A percentile compares a stretch with the other conserved stretches of the same genome.
Conservation (phyloP, 1,284 basidiomycete species). For the Apiotrichum sp. region DNA sequence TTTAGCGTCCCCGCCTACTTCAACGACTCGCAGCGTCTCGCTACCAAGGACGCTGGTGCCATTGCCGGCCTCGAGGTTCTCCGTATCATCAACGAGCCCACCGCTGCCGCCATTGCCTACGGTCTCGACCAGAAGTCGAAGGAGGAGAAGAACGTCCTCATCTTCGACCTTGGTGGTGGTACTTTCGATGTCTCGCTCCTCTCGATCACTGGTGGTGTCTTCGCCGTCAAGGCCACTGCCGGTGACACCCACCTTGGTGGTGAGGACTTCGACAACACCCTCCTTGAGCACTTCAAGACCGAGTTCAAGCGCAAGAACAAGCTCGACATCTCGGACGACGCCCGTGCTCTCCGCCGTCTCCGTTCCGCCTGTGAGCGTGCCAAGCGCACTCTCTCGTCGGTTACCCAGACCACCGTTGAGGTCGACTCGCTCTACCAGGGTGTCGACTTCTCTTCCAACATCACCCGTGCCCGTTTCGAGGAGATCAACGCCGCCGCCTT, state of each 20-base stretch:
- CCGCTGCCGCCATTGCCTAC: conserved; percentile 53
- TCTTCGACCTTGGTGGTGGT: conserved; percentile 98
- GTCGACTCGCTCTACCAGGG: conserved; percentile 96
- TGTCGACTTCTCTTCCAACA: conserved; percentile 85
- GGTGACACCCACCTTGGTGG: conserved; percentile 99
- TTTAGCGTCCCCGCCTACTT: conserved; percentile 64
- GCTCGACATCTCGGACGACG: conserved; percentile 90
- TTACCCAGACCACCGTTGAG: conserved; percentile 97
- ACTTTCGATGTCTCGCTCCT: conserved; percentile 63
- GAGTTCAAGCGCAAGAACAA: conserved; percentile 66
- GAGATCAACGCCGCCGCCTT: conserved; percentile 93
- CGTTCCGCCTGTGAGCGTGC: conserved; percentile 97
- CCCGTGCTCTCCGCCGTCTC: conserved; percentile 91
- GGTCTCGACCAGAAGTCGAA: conserved; percentile 68
- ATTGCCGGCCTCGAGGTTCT: conserved; percentile 62
- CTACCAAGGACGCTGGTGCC: conserved; percentile 59
- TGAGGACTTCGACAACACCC: conserved; percentile 98
- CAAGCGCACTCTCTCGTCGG: conserved; percentile 96
- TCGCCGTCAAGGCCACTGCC: conserved; percentile 68
- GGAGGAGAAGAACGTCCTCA: conserved; percentile 95
- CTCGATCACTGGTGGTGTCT: conserved; percentile 59
- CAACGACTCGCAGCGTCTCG: conserved; percentile 62
- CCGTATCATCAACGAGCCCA: conserved; percentile 63
- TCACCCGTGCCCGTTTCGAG: conserved; percentile 98
- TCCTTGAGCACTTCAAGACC: conserved; percentile 74